A percentile compares a stretch with the other conserved stretches of the same genome.
Conservation (phyloP, 768 basidiomycete genomes). For the Panellus pusillus region DNA sequence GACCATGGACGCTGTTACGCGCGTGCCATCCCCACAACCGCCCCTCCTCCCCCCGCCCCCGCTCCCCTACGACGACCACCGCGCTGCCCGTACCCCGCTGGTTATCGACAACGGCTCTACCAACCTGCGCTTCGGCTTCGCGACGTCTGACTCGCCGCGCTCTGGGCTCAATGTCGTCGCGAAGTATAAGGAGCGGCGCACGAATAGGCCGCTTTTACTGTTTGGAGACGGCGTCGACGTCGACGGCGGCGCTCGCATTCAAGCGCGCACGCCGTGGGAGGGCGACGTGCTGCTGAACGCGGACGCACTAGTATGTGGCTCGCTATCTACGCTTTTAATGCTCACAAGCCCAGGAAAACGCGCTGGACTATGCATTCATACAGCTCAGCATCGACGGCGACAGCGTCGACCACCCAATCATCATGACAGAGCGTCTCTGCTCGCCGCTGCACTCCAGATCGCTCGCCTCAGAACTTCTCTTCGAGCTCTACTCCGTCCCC, state of each 20-base stretch:
- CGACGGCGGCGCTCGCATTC: conserved; percentile 80
- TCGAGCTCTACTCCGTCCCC: conserved; percentile 89
- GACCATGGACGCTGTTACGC: conserved; percentile 16
- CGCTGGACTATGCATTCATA: conserved; percentile 88
- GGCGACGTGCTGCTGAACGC: conserved; percentile 90
- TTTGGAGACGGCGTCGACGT: conserved; percentile 88
- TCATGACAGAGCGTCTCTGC: conserved; percentile 91
- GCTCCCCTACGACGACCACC: conserved; percentile 53
- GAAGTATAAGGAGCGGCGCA: conserved; percentile 88
- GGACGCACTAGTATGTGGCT: conserved; percentile 90
- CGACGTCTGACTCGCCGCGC: conserved; percentile 56
- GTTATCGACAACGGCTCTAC: conserved; percentile 91
- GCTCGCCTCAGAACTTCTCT: conserved; percentile 92
- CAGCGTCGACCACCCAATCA: conserved; percentile 79
- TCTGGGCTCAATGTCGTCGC: conserved; percentile 71
- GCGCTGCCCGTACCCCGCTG: conserved; percentile 57
- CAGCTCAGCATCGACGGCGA: conserved; percentile 80
- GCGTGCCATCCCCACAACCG: conserved; percentile 24
- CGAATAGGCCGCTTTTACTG: conserved; percentile 77
- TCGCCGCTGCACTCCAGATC: conserved; percentile 88
- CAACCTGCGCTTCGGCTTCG: conserved; percentile 81
- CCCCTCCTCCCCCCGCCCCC: conserved; percentile 35
- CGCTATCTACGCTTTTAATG: conserved; percentile 1
- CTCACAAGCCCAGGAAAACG: conserved; percentile 73
- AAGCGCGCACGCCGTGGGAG: conserved; percentile 86